phyloP scores from a whole-genome alignment of 2,329 filamentous ascomycete species.

The Boeremia lycopersici region DNA sequence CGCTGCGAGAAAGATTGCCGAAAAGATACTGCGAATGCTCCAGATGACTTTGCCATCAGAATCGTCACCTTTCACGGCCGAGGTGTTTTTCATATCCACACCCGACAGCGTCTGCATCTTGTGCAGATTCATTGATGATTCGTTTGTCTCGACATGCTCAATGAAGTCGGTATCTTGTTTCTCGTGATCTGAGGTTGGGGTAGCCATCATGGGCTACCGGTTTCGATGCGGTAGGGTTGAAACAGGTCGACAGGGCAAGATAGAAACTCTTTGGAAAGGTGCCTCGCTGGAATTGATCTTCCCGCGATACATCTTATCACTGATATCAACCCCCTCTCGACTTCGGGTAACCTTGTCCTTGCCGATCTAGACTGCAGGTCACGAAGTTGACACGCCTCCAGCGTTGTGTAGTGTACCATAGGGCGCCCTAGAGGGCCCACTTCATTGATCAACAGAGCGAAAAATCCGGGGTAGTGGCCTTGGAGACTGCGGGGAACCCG shows the following conservation, averaged over 20 bases:
- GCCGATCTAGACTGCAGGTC: constrained; percentile 10
- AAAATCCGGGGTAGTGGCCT: constrained; percentile 28
- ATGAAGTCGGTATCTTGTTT: constrained; percentile 33
- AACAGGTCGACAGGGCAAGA: background rate
- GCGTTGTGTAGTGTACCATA: background rate
- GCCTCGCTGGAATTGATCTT: background rate
- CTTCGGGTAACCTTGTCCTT: constrained; percentile 10
- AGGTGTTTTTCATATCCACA: constrained; percentile 44
- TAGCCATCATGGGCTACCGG: constrained; percentile 19
- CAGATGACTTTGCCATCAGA: constrained; percentile 49
- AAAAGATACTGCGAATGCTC: constrained; percentile 42
- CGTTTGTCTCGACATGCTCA: constrained; percentile 30
- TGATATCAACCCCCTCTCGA: constrained; percentile 5
- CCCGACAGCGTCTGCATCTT: constrained; percentile 34
- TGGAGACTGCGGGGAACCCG: constrained; percentile 35
- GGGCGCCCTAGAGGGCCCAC: constrained; percentile 10
- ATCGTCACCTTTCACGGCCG: constrained; percentile 48
- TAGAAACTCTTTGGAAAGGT: background rate
- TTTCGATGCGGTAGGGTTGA: background rate
- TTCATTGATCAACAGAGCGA: constrained; percentile 15
- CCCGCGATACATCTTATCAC: constrained; percentile 4
- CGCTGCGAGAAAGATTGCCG: constrained; percentile 46
- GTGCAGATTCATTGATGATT: constrained; percentile 31
- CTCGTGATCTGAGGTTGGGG: constrained; percentile 25
- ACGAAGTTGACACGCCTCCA: constrained; percentile 1